Evolutionary conservation across 139 green algal genomes (phyloP), one percentile per base, ranked within the genome.

Genomic region (Chlorella sp.): DNA sequence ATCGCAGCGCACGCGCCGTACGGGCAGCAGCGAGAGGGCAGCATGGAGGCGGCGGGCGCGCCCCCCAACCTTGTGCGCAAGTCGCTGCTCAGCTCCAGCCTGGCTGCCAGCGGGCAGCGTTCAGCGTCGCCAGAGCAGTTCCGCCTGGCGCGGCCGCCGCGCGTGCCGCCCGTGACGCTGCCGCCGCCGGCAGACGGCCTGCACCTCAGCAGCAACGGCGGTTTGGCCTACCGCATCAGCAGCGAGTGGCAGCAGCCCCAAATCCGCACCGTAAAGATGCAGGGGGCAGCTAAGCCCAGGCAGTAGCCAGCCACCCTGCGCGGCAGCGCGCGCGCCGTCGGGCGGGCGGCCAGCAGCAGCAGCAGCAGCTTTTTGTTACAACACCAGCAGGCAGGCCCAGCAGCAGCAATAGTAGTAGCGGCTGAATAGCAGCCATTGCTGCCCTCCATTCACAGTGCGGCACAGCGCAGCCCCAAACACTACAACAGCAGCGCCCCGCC

Each of bases 181-280:
- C 14, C 79, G 21, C 40, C 21, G 32, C 40, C 42, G 19, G 34
- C 53, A 78, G 75, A 32, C 22, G 36, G 30, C 12, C 75, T 89
- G 34, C 73, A 69, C 37, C 53, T 30, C 53, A 14, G 2, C 22
- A 40, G 34, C 32, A 37, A 12, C 34, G n/a, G 19, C 18, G 85
- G 53, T 34, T 32, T 90, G 61, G 5, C 37, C 37, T 90, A 90
- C 78, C 61, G 61, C 61, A 40, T 86, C 22, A 36, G 16, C 82
- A 48, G 21, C 26, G 69, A 82, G 42, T 91, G 89, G 89, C 82
- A 88, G 82, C 69, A 88, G 79, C 89, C 89, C 15, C 36, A 84
- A 73, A 92, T 92, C 57, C 81, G 89, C 53, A 85, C 48, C 0
- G 89, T 92, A 11, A 79, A 80, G 53, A 89, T 89, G 89, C 87